Percentiles rank a stretch among this genome's conserved stretches.
Conservation (phyloP, 2,329 filamentous ascomycete species). For the Cladosporium phlei region DNA sequence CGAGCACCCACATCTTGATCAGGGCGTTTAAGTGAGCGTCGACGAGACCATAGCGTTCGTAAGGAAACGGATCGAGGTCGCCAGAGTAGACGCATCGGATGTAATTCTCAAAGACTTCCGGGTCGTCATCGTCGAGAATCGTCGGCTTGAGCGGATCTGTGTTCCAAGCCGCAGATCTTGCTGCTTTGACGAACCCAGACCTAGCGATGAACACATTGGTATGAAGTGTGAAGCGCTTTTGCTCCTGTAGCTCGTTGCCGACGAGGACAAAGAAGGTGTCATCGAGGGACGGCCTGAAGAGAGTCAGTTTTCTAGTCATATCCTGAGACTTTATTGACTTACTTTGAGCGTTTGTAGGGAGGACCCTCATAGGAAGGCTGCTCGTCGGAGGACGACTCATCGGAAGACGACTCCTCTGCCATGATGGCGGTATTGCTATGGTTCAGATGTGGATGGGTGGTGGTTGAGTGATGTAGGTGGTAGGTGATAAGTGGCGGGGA, state of each 20-base stretch:
- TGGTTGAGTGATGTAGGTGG: background rate
- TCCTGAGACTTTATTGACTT: background rate
- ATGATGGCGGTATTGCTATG: background rate
- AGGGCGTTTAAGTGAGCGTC: background rate
- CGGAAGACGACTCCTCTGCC: background rate
- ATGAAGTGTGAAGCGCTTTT: background rate
- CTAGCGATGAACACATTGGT: background rate
- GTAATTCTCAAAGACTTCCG: background rate
- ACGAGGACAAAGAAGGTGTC: background rate
- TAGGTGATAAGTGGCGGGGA: background rate
- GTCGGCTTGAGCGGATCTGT: background rate
- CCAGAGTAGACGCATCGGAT: background rate
- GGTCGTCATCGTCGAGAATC: background rate
- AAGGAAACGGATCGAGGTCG: too few relatives aligned
- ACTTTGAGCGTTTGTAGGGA: background rate
- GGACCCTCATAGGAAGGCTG: too few relatives aligned
- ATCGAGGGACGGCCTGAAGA: background rate
- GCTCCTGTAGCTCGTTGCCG: background rate
- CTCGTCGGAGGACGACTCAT: too few relatives aligned
- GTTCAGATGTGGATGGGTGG: background rate
- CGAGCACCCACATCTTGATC: conserved; percentile 11
- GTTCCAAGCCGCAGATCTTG: background rate
- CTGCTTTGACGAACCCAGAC: background rate
- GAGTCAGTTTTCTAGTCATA: background rate
- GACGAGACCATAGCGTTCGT: too few relatives aligned